A percentile compares a stretch with the other conserved stretches of the same genome.
Evolutionary conservation across 495 filamentous ascomycete species (phyloP).

Genomic region (Neurospora tetraspora): DNA sequence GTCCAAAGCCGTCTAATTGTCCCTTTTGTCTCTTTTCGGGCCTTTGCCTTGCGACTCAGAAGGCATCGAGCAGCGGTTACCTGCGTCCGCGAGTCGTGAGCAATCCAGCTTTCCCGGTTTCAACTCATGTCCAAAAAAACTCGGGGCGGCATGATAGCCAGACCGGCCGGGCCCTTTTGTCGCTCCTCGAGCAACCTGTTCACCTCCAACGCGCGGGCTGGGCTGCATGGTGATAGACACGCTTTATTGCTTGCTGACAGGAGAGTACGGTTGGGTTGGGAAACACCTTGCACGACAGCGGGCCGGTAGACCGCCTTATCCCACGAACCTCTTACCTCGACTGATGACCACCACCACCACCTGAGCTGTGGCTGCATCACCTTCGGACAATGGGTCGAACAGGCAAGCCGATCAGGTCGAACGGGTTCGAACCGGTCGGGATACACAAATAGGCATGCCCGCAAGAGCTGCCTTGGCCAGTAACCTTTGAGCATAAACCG

Average conservation of each 20-base stretch:
- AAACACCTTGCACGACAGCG: slow-evolving; percentile 14
- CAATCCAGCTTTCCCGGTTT: background rate
- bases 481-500: background rate
- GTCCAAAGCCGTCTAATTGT: background rate
- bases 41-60: background rate
- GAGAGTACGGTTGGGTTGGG: background rate
- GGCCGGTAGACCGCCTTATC: slow-evolving; percentile 18
- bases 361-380: background rate
- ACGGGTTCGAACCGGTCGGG: background rate
- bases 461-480: background rate
- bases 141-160: background rate
- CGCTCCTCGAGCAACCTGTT: background rate
- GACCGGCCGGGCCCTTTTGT: background rate
- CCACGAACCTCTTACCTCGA: background rate
- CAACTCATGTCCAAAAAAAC: background rate
- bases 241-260: background rate
- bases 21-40: background rate
- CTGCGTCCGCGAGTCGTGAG: background rate
- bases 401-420: background rate
- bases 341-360: background rate
- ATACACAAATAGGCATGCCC: background rate
- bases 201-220: background rate
- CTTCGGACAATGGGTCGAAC: background rate
- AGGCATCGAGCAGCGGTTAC: background rate
- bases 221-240: background rate